Base-by-base conservation (phyloP, 2,329 filamentous ascomycete genomes). In the Phialocephala sp. region DNA sequence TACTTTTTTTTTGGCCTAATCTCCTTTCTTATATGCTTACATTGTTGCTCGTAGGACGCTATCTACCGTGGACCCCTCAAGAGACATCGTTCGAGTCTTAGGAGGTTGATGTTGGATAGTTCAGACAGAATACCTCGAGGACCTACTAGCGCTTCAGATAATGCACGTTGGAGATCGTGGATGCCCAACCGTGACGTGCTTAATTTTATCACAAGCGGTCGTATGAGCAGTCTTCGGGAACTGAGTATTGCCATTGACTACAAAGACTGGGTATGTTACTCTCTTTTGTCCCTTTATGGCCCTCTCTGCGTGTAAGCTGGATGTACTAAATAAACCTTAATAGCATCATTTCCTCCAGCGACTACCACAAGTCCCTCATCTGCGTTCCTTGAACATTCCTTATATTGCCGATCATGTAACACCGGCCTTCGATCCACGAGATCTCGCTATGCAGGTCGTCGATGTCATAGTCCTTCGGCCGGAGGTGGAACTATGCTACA, bases 271-370 rank as follows among this genome's bases (percentile, higher is more conserved):
- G 90, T 92, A 82, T 81, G 87, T 77, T 59, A 12, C 66, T 35
- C 57, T 8, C 8, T 36, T 36, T 27, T 43, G n/a, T n/a, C n/a
- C 14, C 41, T 58, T 22, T 32, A n/a, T n/a, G n/a, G n/a, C n/a
- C n/a, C n/a, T n/a, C n/a, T n/a, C n/a, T n/a, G n/a, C n/a, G 37
- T 50, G n/a, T 22, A 8, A 35, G 63, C 55, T 56, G 45, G 69
- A 37, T 36, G 65, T 62, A 68, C 61, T 72, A 68, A 50, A 71
- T 54, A 63, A 43, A 8, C 22, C 62, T 63, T 59, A 35, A 67
- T 68, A 92, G 91, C 92, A 95, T 77, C 89, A 87, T 68, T 92
- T 95, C 79, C 84, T 95, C 9, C 91, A 92, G 75, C 83, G 89
- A 50, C 84, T 95, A 12, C 91, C 91, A 0, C 85, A 87, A 60